phyloP scores from a whole-genome alignment of 345 rosid species.

The Euphorbia lathyris region DNA sequence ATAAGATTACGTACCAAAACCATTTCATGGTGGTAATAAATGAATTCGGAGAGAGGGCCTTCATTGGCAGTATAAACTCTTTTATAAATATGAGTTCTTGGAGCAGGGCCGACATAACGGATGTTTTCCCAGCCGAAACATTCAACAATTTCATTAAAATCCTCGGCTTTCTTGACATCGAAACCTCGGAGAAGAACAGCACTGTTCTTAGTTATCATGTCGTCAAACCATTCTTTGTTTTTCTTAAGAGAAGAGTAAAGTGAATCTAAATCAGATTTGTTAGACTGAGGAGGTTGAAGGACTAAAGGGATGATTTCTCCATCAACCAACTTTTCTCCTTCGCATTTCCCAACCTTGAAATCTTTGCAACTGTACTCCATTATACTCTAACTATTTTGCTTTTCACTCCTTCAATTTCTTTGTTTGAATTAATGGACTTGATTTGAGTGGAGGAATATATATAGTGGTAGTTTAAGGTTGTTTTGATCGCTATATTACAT shows the following conservation, averaged over 20 bases:
- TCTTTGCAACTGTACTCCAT: constrained; percentile 42
- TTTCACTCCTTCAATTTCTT: too few relatives aligned
- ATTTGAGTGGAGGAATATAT: background rate
- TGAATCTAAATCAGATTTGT: constrained; percentile 26
- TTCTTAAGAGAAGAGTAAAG: constrained; percentile 34
- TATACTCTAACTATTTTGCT: background rate
- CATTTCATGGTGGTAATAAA: constrained; percentile 73
- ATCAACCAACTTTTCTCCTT: constrained; percentile 62
- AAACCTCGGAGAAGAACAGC: constrained; percentile 60
- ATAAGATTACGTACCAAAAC: constrained; percentile 37
- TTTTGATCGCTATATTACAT: background rate
- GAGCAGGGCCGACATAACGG: constrained; percentile 57
- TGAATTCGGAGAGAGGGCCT: constrained; percentile 67
- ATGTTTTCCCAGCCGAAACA: constrained; percentile 55
- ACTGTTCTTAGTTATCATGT: constrained; percentile 54
- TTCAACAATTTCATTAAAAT: constrained; percentile 56
- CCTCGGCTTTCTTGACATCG: constrained; percentile 42
- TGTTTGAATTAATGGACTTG: too few relatives aligned
- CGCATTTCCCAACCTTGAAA: constrained; percentile 54
- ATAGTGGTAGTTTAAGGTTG: constrained; percentile 12
- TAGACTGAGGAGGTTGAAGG: constrained; percentile 35
- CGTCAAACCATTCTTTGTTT: constrained; percentile 57
- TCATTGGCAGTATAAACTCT: constrained; percentile 72
- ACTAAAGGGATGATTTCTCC: constrained; percentile 57
- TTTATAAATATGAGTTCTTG: constrained; percentile 50